These are phyloP conservation scores for Penicillium pancosmium DNA, from an alignment of 495 filamentous ascomycete species.

Conservation along the genomic window DNA sequence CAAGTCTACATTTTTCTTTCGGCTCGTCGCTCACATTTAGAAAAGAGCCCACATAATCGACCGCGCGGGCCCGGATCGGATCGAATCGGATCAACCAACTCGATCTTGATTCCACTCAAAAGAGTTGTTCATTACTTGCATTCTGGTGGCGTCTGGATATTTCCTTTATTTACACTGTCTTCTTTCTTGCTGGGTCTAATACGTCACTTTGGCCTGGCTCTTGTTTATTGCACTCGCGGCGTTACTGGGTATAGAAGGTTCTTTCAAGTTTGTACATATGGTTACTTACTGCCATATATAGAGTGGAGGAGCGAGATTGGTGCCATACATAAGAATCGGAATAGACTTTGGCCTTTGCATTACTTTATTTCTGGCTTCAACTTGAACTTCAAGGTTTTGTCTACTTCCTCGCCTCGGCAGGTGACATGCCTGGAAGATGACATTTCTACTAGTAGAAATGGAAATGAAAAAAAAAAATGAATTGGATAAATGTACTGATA, in stretches of 20 bases:
- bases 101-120: not conserved
- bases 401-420: too few relatives aligned
- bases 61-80: not conserved
- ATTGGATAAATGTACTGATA: too few relatives aligned
- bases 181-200: not conserved
- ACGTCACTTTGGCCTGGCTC: not conserved
- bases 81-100: not conserved
- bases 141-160: too few relatives aligned
- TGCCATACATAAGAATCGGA: constrained; percentile 6
- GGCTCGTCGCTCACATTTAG: not conserved
- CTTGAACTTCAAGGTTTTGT: too few relatives aligned
- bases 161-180: not conserved
- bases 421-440: too few relatives aligned
- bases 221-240: not conserved
- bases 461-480: too few relatives aligned
- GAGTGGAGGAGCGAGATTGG: not conserved
- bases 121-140: not conserved
- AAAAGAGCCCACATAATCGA: not conserved
- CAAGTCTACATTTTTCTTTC: too few relatives aligned
- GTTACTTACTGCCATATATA: constrained; percentile 10
- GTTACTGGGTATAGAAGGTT: constrained; percentile 4
- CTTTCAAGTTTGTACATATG: constrained; percentile 9
- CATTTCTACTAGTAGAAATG: too few relatives aligned
- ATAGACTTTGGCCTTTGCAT: not conserved
- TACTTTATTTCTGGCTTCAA: too few relatives aligned